These are phyloP conservation scores for Thraustochytrium sp. DNA, from an alignment of 352 stramenopile genomes.

Conservation along the genomic window DNA sequence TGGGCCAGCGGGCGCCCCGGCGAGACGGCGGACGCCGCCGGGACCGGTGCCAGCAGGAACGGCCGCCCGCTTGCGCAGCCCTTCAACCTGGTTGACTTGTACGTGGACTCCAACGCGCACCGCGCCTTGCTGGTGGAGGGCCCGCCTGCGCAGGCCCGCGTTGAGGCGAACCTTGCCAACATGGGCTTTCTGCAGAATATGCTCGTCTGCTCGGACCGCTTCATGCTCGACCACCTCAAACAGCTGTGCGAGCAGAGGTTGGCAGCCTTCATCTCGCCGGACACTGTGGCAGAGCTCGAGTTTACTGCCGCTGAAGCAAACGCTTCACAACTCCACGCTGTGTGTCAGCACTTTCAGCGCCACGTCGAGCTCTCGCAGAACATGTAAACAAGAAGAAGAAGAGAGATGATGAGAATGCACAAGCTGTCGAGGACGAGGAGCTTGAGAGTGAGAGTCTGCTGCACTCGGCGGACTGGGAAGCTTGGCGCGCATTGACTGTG, in stretches of 20 bases:
- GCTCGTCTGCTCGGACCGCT: slow-evolving; percentile 85
- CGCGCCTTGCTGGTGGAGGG: slow-evolving; percentile 40
- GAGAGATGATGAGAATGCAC: not conserved
- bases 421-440: not conserved
- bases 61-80: not conserved
- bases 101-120: not conserved
- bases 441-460: not conserved
- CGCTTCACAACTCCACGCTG: slow-evolving; percentile 73
- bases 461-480: not conserved
- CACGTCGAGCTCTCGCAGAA: slow-evolving; percentile 59
- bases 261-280: slow-evolving; percentile 66
- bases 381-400: not conserved
- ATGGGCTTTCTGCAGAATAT: slow-evolving; percentile 74
- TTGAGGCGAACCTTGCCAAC: not conserved
- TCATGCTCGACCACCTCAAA: slow-evolving; percentile 93
- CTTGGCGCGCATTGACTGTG: too few species aligned
- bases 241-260: slow-evolving; percentile 83
- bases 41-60: not conserved
- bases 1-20: not conserved
- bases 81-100: not conserved
- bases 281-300: slow-evolving; percentile 76
- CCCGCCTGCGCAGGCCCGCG: not conserved
- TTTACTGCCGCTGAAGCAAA: slow-evolving; percentile 81
- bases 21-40: not conserved
- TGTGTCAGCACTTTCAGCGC: slow-evolving; percentile 83